phyloP scores from a whole-genome alignment of 495 filamentous ascomycete genomes.

The Penicillium waksmanii region DNA sequence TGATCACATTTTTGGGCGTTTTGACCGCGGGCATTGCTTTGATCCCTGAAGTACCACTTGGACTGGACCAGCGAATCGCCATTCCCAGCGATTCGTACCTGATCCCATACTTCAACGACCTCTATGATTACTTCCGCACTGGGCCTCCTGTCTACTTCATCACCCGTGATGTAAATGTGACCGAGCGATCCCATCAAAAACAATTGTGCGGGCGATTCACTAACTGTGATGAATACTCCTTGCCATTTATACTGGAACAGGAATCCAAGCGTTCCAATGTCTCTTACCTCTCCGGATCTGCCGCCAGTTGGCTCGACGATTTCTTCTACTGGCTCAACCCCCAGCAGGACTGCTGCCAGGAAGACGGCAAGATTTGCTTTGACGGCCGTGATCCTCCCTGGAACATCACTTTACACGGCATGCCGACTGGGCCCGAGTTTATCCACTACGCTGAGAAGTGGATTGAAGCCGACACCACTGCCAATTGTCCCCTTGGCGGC shows the following conservation, averaged over 20 bases:
- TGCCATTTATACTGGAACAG: constrained; percentile 86
- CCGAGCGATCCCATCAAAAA: constrained; percentile 72
- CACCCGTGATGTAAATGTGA: constrained; percentile 76
- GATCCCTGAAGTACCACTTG: constrained; percentile 81
- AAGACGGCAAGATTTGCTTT: constrained; percentile 74
- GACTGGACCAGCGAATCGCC: constrained; percentile 91
- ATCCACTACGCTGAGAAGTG: constrained; percentile 81
- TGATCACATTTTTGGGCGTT: constrained; percentile 83
- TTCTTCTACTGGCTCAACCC: constrained; percentile 96
- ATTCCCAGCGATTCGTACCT: constrained; percentile 92
- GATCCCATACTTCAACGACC: constrained; percentile 92
- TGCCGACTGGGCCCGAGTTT: constrained; percentile 93
- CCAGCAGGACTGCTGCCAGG: constrained; percentile 77
- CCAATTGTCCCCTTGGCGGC: constrained; percentile 84
- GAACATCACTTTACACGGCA: constrained; percentile 85
- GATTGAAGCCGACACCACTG: constrained; percentile 76
- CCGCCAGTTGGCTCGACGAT: constrained; percentile 96
- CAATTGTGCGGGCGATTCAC: constrained; percentile 90
- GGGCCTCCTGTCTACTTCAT: constrained; percentile 98
- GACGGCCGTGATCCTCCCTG: constrained; percentile 72
- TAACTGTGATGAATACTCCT: constrained; percentile 78
- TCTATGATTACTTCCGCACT: constrained; percentile 87
- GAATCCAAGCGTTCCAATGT: constrained; percentile 89
- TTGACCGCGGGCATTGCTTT: constrained; percentile 83
- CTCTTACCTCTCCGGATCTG: constrained; percentile 88